Evolutionary conservation across 306 rosid genomes (phyloP), one percentile per base, ranked within the genome.

Genomic region (Fragaria vesca): DNA sequence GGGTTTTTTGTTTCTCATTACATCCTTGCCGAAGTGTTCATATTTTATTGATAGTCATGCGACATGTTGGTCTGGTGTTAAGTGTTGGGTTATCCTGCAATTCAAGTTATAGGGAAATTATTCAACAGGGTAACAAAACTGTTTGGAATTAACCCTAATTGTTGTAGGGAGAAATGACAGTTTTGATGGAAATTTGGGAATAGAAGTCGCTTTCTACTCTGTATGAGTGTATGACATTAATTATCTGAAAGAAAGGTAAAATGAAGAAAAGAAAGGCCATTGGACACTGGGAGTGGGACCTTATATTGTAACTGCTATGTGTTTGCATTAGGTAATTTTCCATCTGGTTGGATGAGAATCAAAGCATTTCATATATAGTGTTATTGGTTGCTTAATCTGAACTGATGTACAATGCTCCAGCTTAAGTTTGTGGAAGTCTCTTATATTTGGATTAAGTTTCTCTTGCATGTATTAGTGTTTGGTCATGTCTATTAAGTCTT

Each of bases 401-500:
- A 38, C 51, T 20, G 11, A 34, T 55, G 34, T 45, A 54, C 52
- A 73, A 48, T 26, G 21, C 38, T 55, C 67, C 46, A 72, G 43
- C 72, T 61, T 50, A 5, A 24, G 77, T 40, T 26, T 58, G 67
- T 63, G 54, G 58, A 72, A 67, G 78, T 54, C 28, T 67, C 72
- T 71, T 42, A 51, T 70, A 71, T 77, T 62, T 36, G 52, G 47
- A 16, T 79, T 68, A 55, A 71, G 45, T 65, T 52, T 61, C 30
- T 73, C 24, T 11, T 62, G 55, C 65, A 57, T 62, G 72, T 52
- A 52, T 81, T 28, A 43, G 79, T 68, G 66, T 51, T 52, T 66
- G 40, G 77, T 81, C 74, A 70, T 58, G 82, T 75, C 71, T 75
- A 61, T 82, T 69, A 26, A 34, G 54, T 68, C 69, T 34, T 46